A percentile compares a stretch with the other conserved stretches of the same genome.
phyloP scores from a whole-genome alignment of 2,329 filamentous ascomycete genomes.

The Cladorrhinum sp. region DNA sequence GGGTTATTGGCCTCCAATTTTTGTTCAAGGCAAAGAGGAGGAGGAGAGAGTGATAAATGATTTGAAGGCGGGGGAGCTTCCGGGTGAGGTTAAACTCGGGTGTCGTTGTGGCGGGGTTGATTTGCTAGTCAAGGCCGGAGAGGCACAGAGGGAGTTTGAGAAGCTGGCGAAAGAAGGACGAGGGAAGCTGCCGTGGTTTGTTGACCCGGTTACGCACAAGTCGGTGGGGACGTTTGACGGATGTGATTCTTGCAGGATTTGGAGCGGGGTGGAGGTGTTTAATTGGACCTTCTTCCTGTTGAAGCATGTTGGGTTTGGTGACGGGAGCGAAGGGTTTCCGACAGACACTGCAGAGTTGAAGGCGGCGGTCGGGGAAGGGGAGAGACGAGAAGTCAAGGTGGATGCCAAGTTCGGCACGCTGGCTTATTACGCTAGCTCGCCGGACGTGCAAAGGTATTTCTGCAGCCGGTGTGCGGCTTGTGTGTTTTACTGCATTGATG shows the following conservation, averaged over 20 bases:
- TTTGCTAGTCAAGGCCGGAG: slow-evolving; percentile 36
- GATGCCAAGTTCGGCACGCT: slow-evolving; percentile 43
- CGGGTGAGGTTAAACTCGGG: slow-evolving; percentile 33
- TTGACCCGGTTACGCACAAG: slow-evolving; percentile 44
- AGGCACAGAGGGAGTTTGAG: slow-evolving; percentile 30
- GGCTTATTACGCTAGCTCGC: slow-evolving; percentile 41
- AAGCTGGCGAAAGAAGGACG: slow-evolving; percentile 14
- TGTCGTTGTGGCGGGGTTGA: slow-evolving; percentile 48
- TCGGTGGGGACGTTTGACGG: slow-evolving; percentile 39
- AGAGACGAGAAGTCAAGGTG: slow-evolving; percentile 12
- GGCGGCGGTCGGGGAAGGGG: slow-evolving; percentile 29
- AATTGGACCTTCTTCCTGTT: slow-evolving; percentile 45
- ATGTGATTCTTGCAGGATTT: slow-evolving; percentile 47
- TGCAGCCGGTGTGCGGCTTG: slow-evolving; percentile 46
- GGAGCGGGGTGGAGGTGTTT: slow-evolving; percentile 41
- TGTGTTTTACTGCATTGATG: slow-evolving; percentile 44
- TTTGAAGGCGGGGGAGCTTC: slow-evolving; percentile 12
- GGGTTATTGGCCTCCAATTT: slow-evolving; percentile 33
- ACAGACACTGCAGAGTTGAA: slow-evolving; percentile 33
- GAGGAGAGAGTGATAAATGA: too few relatives aligned
- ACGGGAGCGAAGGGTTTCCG: slow-evolving; percentile 30
- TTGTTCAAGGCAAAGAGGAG: slow-evolving; percentile 10
- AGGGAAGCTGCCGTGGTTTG: slow-evolving; percentile 37
- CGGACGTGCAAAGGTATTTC: slow-evolving; percentile 46
- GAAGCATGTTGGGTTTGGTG: slow-evolving; percentile 36